phyloP scores from a whole-genome alignment of 1,284 basidiomycete species.

The Boletus sp. region DNA sequence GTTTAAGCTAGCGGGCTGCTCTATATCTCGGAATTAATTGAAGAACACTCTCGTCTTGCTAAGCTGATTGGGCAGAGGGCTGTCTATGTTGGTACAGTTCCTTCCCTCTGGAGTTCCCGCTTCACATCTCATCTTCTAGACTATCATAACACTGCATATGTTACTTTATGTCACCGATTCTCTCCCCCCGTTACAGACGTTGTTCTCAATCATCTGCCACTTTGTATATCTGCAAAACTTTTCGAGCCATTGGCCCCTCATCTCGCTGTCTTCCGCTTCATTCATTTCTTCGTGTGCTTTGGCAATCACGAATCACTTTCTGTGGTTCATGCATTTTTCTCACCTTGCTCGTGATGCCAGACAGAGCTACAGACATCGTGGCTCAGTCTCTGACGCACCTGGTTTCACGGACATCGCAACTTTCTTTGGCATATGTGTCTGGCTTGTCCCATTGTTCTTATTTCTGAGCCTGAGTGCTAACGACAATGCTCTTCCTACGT shows the following conservation, averaged over 20 bases:
- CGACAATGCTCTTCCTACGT: conserved; percentile 83
- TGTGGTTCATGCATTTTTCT: conserved; percentile 93
- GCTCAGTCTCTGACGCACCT: conserved; percentile 40
- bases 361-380: conserved; percentile 42
- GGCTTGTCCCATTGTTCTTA: conserved; percentile 86
- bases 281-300: conserved; percentile 82
- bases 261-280: conserved; percentile 77
- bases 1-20: conserved; percentile 81
- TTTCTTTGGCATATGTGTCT: conserved; percentile 90
- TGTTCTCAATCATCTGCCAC: conserved; percentile 82
- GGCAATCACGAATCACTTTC: conserved; percentile 85
- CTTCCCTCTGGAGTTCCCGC: background rate
- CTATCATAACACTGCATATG: conserved; percentile 71
- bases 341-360: conserved; percentile 54
- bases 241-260: conserved; percentile 82
- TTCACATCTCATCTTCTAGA: conserved; percentile 41
- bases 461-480: conserved; percentile 93
- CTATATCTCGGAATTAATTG: conserved; percentile 91
- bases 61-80: conserved; percentile 77
- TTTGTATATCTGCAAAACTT: conserved; percentile 90
- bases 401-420: conserved; percentile 86
- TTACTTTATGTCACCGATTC: conserved; percentile 77
- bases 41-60: conserved; percentile 81
- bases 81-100: conserved; percentile 70
- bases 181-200: conserved; percentile 68